Percentiles rank a stretch among this genome's conserved stretches.
These are phyloP conservation scores for Solanum chiquidenum DNA, from an alignment of 257 asterid genomes.

Conservation along the genomic window DNA sequence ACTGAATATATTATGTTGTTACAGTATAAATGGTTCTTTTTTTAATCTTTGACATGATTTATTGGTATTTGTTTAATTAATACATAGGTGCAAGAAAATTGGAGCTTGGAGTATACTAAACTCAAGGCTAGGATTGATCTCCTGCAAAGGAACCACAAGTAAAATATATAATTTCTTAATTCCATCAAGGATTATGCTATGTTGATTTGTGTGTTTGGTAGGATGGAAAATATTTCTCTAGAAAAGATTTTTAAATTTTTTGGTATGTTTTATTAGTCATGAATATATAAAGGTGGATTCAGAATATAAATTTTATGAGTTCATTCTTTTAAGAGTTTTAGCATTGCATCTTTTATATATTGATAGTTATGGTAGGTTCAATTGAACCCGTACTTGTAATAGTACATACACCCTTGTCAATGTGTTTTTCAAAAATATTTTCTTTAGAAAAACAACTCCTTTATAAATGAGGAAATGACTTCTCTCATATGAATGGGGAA, in stretches of 20 bases:
- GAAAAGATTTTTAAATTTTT: not conserved
- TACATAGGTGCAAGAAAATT: not conserved
- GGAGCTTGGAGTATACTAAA: constrained; percentile 1
- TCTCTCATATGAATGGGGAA: not conserved
- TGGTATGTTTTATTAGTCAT: not conserved
- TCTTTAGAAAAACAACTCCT: not conserved
- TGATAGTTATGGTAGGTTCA: not conserved
- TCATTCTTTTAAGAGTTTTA: no score
- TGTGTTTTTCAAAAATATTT: not conserved
- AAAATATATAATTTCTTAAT: not conserved
- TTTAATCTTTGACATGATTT: not conserved
- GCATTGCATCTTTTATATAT: no score
- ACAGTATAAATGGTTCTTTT: not conserved
- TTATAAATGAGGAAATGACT: not conserved
- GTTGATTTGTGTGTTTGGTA: not conserved
- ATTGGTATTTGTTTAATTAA: not conserved
- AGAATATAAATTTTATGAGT: not conserved
- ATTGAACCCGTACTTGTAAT: not conserved
- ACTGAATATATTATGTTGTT: not conserved
- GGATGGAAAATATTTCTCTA: not conserved
- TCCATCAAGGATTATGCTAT: not conserved
- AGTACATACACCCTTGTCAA: not conserved
- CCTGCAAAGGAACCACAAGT: constrained; percentile 20
- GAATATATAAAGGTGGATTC: not conserved
- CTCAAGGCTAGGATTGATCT: constrained; percentile 37